A percentile compares a stretch with the other conserved stretches of the same genome.
These are phyloP conservation scores for Poronia punctata DNA, from an alignment of 495 filamentous ascomycete genomes.

Conservation along the genomic window DNA sequence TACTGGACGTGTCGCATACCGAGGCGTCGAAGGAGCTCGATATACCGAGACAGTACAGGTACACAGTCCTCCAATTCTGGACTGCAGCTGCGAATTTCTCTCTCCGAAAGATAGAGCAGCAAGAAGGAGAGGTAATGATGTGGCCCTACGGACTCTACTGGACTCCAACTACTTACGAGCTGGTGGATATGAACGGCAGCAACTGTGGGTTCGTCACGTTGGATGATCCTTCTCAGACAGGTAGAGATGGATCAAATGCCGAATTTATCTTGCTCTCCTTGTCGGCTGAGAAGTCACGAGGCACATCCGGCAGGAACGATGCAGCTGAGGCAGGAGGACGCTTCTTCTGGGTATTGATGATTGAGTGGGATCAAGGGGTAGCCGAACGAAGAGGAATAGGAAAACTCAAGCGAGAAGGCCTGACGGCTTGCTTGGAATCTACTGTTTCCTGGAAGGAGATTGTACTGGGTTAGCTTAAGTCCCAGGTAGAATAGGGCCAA, in stretches of 20 bases:
- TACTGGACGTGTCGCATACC: slow-evolving; percentile 5
- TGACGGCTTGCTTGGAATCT: not conserved
- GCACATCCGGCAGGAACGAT: not conserved
- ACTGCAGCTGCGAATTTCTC: slow-evolving; percentile 3
- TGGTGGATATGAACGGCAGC: not conserved
- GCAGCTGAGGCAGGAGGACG: not conserved
- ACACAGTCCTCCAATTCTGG: slow-evolving; percentile 8
- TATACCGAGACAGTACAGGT: too few relatives aligned
- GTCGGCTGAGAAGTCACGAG: slow-evolving; percentile 6
- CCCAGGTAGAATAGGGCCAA: too few relatives aligned
- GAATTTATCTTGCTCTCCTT: slow-evolving; percentile 8
- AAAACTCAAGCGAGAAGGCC: slow-evolving; percentile 2
- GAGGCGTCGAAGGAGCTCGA: not conserved
- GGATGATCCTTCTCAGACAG: slow-evolving; percentile 2
- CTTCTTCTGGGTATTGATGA: slow-evolving; percentile 10
- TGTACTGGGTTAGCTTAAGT: slow-evolving; percentile 3
- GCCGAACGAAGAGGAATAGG: slow-evolving; percentile 10
- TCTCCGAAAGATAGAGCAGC: slow-evolving; percentile 2
- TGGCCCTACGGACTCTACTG: slow-evolving; percentile 7
- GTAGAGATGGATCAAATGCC: not conserved
- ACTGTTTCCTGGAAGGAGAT: slow-evolving; percentile 10
- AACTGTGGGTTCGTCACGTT: slow-evolving; percentile 8
- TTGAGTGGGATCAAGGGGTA: slow-evolving; percentile 4
- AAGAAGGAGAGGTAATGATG: slow-evolving; percentile 7
- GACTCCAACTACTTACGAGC: slow-evolving; percentile 5